These are phyloP conservation scores for Epichloe bromicola DNA, from an alignment of 2,329 filamentous ascomycete species.

Conservation along the genomic window DNA sequence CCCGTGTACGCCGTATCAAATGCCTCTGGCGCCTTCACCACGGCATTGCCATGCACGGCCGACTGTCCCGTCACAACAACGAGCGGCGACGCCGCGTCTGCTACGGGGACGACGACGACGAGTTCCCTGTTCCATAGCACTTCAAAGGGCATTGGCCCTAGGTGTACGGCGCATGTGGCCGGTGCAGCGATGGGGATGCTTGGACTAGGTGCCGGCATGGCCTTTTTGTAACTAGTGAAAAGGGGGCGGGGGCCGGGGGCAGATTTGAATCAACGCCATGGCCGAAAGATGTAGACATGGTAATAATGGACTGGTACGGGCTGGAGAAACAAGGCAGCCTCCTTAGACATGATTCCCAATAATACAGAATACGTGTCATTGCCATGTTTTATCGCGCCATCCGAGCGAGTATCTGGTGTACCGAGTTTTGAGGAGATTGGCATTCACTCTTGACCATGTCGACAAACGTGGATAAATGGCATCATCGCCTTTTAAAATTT, in stretches of 20 bases:
- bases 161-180: conserved; percentile 15
- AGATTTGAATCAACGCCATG: background rate
- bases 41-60: conserved; percentile 28
- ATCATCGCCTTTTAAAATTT: background rate
- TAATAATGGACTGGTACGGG: too few species aligned
- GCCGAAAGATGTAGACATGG: background rate
- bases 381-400: too few species aligned
- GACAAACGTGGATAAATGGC: too few species aligned
- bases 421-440: too few species aligned
- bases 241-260: too few species aligned
- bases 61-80: conserved; percentile 24
- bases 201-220: conserved; percentile 18
- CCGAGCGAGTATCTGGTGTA: too few species aligned
- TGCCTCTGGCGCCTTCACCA: conserved; percentile 27
- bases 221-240: conserved; percentile 4
- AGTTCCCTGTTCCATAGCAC: conserved; percentile 9
- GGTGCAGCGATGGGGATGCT: conserved; percentile 17
- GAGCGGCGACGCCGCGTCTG: conserved; percentile 6
- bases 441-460: too few species aligned
- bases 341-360: background rate
- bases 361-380: background rate
- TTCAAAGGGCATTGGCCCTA: conserved; percentile 12
- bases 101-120: conserved; percentile 9
- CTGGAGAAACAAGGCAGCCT: background rate
- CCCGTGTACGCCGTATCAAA: conserved; percentile 42